Percentiles rank a stretch among this genome's conserved stretches.
Evolutionary conservation across 768 basidiomycete species (phyloP).

Genomic region (Mycena olivaceomarginata): DNA sequence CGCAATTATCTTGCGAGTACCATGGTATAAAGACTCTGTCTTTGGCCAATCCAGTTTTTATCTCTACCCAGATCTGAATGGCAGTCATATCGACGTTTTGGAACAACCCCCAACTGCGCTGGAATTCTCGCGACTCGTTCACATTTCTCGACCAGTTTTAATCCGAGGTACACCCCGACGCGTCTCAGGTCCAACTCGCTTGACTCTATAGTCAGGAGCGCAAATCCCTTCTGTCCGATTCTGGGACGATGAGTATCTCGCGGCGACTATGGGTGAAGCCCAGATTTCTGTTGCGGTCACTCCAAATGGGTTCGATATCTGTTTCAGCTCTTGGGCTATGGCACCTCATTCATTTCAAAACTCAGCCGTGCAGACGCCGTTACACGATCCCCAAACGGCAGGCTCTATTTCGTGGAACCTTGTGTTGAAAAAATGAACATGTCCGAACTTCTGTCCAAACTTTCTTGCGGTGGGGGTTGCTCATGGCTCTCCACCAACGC

Average conservation of each 20-base stretch:
- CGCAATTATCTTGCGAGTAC: conserved; percentile 63
- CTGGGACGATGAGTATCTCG: conserved; percentile 84
- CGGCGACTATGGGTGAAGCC: conserved; percentile 69
- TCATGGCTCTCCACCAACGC: neutral
- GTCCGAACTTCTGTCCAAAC: conserved; percentile 66
- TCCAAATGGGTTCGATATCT: conserved; percentile 81
- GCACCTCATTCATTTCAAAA: conserved; percentile 35
- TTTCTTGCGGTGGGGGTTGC: conserved; percentile 54
- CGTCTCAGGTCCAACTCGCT: neutral
- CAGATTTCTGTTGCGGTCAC: conserved; percentile 86
- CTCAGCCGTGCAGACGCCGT: conserved; percentile 87
- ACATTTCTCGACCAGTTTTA: conserved; percentile 83
- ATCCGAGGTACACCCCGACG: conserved; percentile 73
- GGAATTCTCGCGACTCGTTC: conserved; percentile 81
- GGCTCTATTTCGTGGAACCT: conserved; percentile 87
- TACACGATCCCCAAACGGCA: conserved; percentile 69
- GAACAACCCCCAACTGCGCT: conserved; percentile 77
- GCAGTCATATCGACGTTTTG: conserved; percentile 68
- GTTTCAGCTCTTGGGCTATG: conserved; percentile 6
- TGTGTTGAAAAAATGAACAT: conserved; percentile 82
- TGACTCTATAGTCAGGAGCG: conserved; percentile 62
- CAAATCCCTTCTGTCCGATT: conserved; percentile 65
- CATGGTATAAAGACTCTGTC: conserved; percentile 53
- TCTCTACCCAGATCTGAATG: conserved; percentile 74
- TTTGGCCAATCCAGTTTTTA: neutral